Evolutionary conservation across 148 eudicot species (phyloP).

Genomic region (Amaranthus palmeri): DNA sequence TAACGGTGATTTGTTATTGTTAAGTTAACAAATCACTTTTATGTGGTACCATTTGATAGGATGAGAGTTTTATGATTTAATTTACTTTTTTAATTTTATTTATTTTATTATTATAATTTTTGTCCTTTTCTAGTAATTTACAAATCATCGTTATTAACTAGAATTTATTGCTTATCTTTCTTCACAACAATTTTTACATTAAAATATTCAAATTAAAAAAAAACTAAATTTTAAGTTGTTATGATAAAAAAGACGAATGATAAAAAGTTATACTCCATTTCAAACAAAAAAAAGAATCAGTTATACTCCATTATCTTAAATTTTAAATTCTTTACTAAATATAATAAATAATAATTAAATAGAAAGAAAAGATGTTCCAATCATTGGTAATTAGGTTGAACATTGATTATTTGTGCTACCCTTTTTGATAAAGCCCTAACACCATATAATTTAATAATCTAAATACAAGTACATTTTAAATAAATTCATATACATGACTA

Average conservation of each 20-base stretch:
- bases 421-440: conserved; percentile 25
- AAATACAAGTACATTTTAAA: too few relatives aligned
- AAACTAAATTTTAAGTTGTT: neutral
- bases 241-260: neutral
- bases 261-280: neutral
- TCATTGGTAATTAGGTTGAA: conserved; percentile 21
- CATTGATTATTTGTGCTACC: conserved; percentile 21
- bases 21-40: too few relatives aligned
- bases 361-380: conserved; percentile 21
- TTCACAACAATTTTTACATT: neutral
- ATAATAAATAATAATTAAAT: neutral
- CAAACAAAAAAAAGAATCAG: conserved; percentile 4
- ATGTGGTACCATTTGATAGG: too few relatives aligned
- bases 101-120: too few relatives aligned
- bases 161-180: too few relatives aligned
- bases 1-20: too few relatives aligned
- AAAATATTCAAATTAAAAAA: neutral
- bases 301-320: neutral
- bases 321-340: neutral
- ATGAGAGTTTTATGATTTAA: too few relatives aligned
- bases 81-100: too few relatives aligned
- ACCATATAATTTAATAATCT: conserved; percentile 10
- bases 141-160: too few relatives aligned
- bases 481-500: too few relatives aligned
- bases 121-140: too few relatives aligned